phyloP scores from a whole-genome alignment of 495 filamentous ascomycete genomes.

The Echria macrotheca region DNA sequence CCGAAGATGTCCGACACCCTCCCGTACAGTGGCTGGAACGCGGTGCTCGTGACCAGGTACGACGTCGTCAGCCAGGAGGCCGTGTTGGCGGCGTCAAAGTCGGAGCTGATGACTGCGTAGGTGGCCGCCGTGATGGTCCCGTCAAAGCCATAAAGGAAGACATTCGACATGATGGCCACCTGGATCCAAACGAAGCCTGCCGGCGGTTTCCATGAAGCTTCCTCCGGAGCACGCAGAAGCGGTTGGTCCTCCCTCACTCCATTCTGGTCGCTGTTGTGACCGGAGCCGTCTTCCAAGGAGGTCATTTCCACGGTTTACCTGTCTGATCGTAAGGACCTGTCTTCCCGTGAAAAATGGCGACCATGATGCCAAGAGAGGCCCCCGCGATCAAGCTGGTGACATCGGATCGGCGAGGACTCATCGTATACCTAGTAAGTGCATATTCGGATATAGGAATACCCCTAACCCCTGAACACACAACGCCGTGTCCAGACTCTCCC shows the following conservation, averaged over 20 bases:
- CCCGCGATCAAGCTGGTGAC: neutral
- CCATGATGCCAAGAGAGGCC: neutral
- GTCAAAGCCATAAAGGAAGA: slow-evolving; percentile 62
- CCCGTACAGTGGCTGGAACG: slow-evolving; percentile 49
- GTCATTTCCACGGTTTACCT: no score
- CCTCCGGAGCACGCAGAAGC: slow-evolving; percentile 32
- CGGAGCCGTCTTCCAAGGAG: neutral
- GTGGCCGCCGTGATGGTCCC: slow-evolving; percentile 62
- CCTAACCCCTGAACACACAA: slow-evolving; percentile 6
- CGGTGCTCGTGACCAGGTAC: slow-evolving; percentile 66
- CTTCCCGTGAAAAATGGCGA: no score
- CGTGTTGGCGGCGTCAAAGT: slow-evolving; percentile 47
- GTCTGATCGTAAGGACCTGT: no score
- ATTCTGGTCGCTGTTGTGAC: neutral
- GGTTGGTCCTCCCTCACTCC: slow-evolving; percentile 18
- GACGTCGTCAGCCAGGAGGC: slow-evolving; percentile 70
- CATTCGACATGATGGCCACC: slow-evolving; percentile 58
- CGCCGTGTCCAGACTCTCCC: no score
- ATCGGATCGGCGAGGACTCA: slow-evolving; percentile 13
- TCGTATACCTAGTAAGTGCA: slow-evolving; percentile 5
- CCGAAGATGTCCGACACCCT: slow-evolving; percentile 51
- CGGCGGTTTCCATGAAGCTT: slow-evolving; percentile 32
- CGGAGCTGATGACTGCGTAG: slow-evolving; percentile 58
- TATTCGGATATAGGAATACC: slow-evolving; percentile 5
- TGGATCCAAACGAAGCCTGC: slow-evolving; percentile 41